Evolutionary conservation across 768 basidiomycete species (phyloP), one percentile per base, ranked within the genome.

Genomic region (Termitomyces sp.): DNA sequence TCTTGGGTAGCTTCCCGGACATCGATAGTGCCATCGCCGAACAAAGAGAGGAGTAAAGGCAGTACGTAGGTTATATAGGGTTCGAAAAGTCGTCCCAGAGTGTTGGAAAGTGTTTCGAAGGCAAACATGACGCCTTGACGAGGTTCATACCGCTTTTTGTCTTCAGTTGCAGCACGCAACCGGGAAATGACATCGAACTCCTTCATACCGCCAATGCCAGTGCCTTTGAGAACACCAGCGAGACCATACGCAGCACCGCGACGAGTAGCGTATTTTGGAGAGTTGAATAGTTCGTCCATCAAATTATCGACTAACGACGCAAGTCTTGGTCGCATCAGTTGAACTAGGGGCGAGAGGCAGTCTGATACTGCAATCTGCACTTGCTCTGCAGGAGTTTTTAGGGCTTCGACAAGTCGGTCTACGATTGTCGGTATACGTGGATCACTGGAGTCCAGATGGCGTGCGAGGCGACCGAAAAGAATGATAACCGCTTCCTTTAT

Each of bases 201-300:
- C 71, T 95, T 94, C 77, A 98, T 85, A 0, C 88, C 85, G 0
- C 85, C 79, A 33, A 98, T 84, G 1, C 97, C 97, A 1, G 88
- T 83, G n/a, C 97, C 97, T 68, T 91, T 92, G 70, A 98, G 81
- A 46, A 93, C 84, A 32, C 97, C 97, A 2, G 96, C 94, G 20
- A 99, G 76, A 45, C 96, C 97, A 72, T 98, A 98, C 1, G 96
- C 96, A 1, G 96, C 96, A 36, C 97, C 97, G n/a, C 96, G 85
- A n/a, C 97, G 85, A 55, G 85, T 83, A 11, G 93, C 96, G 69
- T 99, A 98, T 71, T 95, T 98, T 8, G 85, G 78, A 5, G 87
- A 88, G 53, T 85, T 81, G 62, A 91, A 86, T 18, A 98, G 80
- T 38, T 94, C 89, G 12, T 85, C 80, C 66, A 95, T 84, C 3